A percentile compares a stretch with the other conserved stretches of the same genome.
phyloP scores from a whole-genome alignment of 306 rosid genomes.

The Urtica urens region DNA sequence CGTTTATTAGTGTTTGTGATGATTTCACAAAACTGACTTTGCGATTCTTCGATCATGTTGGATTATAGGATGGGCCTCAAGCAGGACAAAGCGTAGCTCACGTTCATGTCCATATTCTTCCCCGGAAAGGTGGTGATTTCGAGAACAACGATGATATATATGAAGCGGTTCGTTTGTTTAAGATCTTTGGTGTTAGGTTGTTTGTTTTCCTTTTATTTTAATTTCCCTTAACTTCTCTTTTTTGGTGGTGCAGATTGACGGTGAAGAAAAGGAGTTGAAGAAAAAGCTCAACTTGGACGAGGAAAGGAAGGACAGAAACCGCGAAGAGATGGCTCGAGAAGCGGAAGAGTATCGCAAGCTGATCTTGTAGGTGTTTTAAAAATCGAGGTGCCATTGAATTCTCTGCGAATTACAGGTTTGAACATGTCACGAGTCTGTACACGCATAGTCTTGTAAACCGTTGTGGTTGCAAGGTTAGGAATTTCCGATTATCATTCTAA shows the following conservation, averaged over 20 bases:
- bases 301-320: conserved; percentile 68
- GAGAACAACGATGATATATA: conserved; percentile 79
- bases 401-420: no score
- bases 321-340: conserved; percentile 66
- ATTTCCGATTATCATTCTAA: no score
- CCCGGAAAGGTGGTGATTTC: conserved; percentile 65
- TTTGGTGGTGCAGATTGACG: conserved; percentile 48
- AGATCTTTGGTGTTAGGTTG: not conserved
- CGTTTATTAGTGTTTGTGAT: not conserved
- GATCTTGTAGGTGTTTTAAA: conserved; percentile 22
- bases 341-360: conserved; percentile 81
- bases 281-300: conserved; percentile 69
- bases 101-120: conserved; percentile 82
- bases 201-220: not conserved
- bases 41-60: conserved; percentile 18
- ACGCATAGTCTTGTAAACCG: no score
- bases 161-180: conserved; percentile 63
- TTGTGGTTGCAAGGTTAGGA: no score
- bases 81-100: conserved; percentile 93
- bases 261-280: conserved; percentile 67
- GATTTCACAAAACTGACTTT: conserved; percentile 2
- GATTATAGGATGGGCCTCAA: conserved; percentile 75
- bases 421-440: no score
- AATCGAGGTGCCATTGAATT: no score
- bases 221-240: conserved; percentile 9